Evolutionary conservation across 2,329 filamentous ascomycete species (phyloP).

Genomic region (Monosporascus cannonballus): DNA sequence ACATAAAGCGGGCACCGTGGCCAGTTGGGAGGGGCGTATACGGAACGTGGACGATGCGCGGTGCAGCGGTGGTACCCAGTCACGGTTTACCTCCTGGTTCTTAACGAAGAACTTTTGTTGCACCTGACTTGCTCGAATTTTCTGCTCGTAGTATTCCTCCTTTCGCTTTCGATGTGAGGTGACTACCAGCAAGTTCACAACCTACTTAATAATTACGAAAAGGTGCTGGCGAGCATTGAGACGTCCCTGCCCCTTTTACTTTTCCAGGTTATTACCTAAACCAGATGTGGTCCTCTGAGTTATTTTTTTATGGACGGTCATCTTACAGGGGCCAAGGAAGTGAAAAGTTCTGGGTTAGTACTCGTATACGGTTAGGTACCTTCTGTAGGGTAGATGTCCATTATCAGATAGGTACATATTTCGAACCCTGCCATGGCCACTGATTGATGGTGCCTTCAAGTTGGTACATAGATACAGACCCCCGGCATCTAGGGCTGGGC

Average conservation of each 20-base stretch:
- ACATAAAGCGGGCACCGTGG: background rate
- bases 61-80: background rate
- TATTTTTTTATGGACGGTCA: background rate
- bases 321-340: background rate
- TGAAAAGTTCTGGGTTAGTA: background rate
- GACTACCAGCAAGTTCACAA: too few relatives aligned
- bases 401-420: too few relatives aligned
- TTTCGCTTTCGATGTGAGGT: too few relatives aligned
- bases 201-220: too few relatives aligned
- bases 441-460: too few relatives aligned
- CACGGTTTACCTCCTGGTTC: background rate
- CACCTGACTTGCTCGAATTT: background rate
- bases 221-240: background rate
- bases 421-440: too few relatives aligned
- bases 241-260: conserved; percentile 5
- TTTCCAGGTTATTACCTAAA: background rate
- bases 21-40: background rate
- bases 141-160: too few relatives aligned
- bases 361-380: background rate
- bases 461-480: conserved; percentile 2
- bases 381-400: too few relatives aligned
- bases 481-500: background rate
- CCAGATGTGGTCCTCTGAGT: background rate
- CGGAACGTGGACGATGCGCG: background rate
- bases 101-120: background rate